Percentiles rank a stretch among this genome's conserved stretches.
Conservation (phyloP, 192 early-diverging fungal species). For the Borealophlyctis nickersoniae region DNA sequence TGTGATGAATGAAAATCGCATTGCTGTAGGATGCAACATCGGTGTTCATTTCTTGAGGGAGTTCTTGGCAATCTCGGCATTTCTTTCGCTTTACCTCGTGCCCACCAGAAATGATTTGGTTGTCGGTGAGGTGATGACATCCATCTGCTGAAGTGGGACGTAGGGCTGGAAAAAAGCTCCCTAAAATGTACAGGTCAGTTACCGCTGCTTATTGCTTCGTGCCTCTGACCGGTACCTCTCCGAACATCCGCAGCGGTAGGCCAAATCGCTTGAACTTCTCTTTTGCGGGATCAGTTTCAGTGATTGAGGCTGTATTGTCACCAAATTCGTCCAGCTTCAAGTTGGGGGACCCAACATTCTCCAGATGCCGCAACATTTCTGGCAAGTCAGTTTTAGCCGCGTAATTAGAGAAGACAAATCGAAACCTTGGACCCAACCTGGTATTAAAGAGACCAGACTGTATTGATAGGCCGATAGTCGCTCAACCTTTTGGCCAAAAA, state of each 20-base stretch:
- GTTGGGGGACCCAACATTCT: conserved; percentile 46
- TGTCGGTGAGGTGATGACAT: conserved; percentile 61
- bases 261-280: conserved; percentile 9
- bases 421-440: conserved; percentile 38
- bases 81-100: too few relatives aligned
- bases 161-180: conserved; percentile 80
- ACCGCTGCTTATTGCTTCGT: conserved; percentile 1
- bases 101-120: conserved; percentile 74
- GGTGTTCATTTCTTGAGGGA: too few relatives aligned
- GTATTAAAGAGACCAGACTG: conserved; percentile 69
- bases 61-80: too few relatives aligned
- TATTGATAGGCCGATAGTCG: conserved; percentile 76
- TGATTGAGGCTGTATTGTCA: too few relatives aligned
- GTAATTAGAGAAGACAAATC: conserved; percentile 9
- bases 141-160: conserved; percentile 78
- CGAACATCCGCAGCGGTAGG: conserved; percentile 39
- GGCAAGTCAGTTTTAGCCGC: background rate
- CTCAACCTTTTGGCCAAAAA: conserved; percentile 82
- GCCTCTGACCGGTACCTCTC: conserved; percentile 18
- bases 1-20: conserved; percentile 74
- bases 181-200: conserved; percentile 29
- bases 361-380: conserved; percentile 47
- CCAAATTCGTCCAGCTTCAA: too few relatives aligned
- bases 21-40: too few relatives aligned
- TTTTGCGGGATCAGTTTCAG: too few relatives aligned